These are phyloP conservation scores for Paecilomyces sp. DNA, from an alignment of 2,329 filamentous ascomycete species.

Conservation along the genomic window DNA sequence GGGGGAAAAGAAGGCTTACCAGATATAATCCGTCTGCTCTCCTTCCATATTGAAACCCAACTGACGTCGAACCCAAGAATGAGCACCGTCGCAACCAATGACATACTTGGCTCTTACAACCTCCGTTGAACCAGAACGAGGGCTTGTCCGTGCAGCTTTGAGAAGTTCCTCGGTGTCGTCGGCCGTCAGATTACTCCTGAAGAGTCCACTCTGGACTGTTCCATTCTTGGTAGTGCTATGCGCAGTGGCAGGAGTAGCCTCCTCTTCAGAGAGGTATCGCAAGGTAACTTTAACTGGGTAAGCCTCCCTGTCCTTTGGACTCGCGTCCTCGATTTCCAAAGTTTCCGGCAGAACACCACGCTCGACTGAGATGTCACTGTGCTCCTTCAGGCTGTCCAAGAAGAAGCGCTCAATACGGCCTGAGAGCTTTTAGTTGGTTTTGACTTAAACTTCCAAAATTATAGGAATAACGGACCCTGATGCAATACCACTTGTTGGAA, in stretches of 20 bases:
- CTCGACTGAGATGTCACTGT: conserved; percentile 52
- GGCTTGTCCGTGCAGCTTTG: conserved; percentile 18
- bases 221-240: conserved; percentile 11
- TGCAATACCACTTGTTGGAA: conserved; percentile 30
- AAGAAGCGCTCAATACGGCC: conserved; percentile 59
- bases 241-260: conserved; percentile 44
- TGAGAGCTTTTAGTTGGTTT: neutral
- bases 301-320: conserved; percentile 39
- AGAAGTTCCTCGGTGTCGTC: conserved; percentile 52
- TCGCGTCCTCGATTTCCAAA: conserved; percentile 47
- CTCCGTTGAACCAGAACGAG: conserved; percentile 24
- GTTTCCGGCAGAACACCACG: conserved; percentile 52
- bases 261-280: conserved; percentile 51
- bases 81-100: conserved; percentile 17
- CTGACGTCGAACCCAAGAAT: conserved; percentile 13
- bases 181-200: conserved; percentile 51
- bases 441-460: neutral
- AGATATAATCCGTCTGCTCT: conserved; percentile 3
- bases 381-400: conserved; percentile 49
- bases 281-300: conserved; percentile 58
- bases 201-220: conserved; percentile 46
- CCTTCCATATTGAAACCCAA: conserved; percentile 12
- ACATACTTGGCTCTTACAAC: conserved; percentile 29
- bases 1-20: neutral
- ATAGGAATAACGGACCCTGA: neutral